phyloP scores from a whole-genome alignment of 805 yeast genomes.

The Saccharomycopsis guyanensis region DNA sequence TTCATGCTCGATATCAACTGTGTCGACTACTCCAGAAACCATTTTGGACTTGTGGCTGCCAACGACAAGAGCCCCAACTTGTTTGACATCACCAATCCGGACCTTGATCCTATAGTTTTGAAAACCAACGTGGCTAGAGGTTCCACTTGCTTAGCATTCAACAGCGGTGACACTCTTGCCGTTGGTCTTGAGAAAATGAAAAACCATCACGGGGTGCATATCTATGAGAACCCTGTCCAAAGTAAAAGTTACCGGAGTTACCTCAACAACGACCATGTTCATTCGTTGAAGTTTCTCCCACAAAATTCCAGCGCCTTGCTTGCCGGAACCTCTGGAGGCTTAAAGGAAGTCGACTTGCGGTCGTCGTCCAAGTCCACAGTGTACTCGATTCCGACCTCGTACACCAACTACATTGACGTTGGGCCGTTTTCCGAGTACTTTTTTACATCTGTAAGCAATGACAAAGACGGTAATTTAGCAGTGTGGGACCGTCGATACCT shows the following conservation, averaged over 20 bases:
- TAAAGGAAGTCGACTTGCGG: constrained; percentile 13
- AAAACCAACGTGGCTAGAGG: constrained; percentile 2
- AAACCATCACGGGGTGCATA: constrained; percentile 15
- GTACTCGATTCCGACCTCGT: constrained; percentile 4
- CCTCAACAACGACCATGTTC: constrained; percentile 3
- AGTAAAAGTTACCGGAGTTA: constrained; percentile 3
- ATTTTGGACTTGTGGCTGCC: constrained; percentile 14
- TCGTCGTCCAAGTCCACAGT: background rate
- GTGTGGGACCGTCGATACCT: constrained; percentile 18
- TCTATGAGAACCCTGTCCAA: constrained; percentile 9
- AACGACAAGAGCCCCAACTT: constrained; percentile 7
- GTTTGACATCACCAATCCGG: constrained; percentile 9
- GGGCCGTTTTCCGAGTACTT: constrained; percentile 17
- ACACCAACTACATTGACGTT: constrained; percentile 10
- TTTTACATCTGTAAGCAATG: constrained; percentile 15
- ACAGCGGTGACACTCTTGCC: constrained; percentile 5
- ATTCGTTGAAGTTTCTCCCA: constrained; percentile 12
- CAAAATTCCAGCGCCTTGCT: background rate
- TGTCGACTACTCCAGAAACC: constrained; percentile 11
- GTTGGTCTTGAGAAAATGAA: constrained; percentile 14
- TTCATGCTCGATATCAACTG: constrained; percentile 11
- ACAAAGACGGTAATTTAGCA: constrained; percentile 13
- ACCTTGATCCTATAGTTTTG: constrained; percentile 3
- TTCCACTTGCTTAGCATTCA: constrained; percentile 6
- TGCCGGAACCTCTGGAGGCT: constrained; percentile 9